Base-by-base conservation (phyloP, 441 rosid species). In the Euphorbia schlechtendalii region DNA sequence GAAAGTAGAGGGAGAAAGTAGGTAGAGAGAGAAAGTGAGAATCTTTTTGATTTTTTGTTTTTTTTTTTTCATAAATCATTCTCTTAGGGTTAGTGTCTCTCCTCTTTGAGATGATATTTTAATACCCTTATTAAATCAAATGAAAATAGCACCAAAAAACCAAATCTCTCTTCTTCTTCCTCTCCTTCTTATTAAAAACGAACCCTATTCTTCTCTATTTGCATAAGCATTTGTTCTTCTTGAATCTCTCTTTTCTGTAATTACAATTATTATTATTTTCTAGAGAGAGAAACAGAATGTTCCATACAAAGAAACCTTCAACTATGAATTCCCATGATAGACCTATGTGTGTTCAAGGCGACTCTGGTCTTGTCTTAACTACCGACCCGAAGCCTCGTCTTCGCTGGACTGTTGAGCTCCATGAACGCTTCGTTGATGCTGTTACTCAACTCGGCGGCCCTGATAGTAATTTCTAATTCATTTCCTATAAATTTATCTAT, bases 371-470 rank as follows among this genome's bases (percentile, higher is more conserved):
- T 25, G 99, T 94, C 69, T 90, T 94, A 77, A 94, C 99, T 74
- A 94, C 98, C 21, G 99, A 94, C 81, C 99, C 99, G 63, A 94
- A 94, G 81, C 99, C 99, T 8, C 96, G 99, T 54, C 92, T 94
- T 66, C 92, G 99, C 27, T 94, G 99, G 99, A 94, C 99, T 3
- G 96, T 84, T 6, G 99, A 94, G 78, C 99, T 91, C 56, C 99
- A 94, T 63, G 99, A 94, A 65, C 97, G 99, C 66, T 94, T 94
- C 52, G 99, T 94, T n/a, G 98, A 94, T 71, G 99, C 99, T 8
- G 99, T 94, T 36, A 76, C 96, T 74, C 99, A 94, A 78, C 92
- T 94, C 36, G 99, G 99, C 51, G 99, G 99, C 59, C 99, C 99
- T 0, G 99, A 94, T 64, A 94, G 99, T 94, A 85, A 20, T 73